A percentile compares a stretch with the other conserved stretches of the same genome.
Evolutionary conservation across 2,329 filamentous ascomycete species (phyloP).

Genomic region (Pyrenophora seminiperda): DNA sequence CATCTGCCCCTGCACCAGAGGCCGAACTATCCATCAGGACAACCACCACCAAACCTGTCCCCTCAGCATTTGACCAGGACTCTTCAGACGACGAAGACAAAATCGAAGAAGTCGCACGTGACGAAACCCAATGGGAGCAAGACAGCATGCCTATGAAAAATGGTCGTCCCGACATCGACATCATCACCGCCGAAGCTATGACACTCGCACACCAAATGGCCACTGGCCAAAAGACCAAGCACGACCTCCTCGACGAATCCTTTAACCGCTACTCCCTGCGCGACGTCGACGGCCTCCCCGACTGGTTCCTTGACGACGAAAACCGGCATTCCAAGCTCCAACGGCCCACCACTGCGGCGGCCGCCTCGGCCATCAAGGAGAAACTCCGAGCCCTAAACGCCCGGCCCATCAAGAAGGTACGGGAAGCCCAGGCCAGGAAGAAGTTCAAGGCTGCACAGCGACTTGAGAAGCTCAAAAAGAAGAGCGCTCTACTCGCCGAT

Average conservation of each 20-base stretch:
- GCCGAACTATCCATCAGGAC: slow-evolving; percentile 22
- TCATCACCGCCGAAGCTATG: background rate
- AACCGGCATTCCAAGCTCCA: slow-evolving; percentile 78
- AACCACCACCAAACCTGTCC: slow-evolving; percentile 25
- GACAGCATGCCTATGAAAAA: slow-evolving; percentile 67
- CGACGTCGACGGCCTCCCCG: slow-evolving; percentile 87
- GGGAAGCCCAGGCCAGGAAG: slow-evolving; percentile 94
- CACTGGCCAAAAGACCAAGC: slow-evolving; percentile 77
- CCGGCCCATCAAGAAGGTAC: slow-evolving; percentile 97
- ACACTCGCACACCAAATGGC: slow-evolving; percentile 65
- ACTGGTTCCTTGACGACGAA: slow-evolving; percentile 98
- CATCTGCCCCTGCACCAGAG: slow-evolving; percentile 17
- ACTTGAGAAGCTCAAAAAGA: slow-evolving; percentile 95
- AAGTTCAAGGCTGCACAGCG: slow-evolving; percentile 92
- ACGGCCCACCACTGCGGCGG: slow-evolving; percentile 89
- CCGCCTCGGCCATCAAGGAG: slow-evolving; percentile 89
- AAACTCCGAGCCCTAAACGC: slow-evolving; percentile 92
- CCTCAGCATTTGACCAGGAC: slow-evolving; percentile 38
- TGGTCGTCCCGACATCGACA: slow-evolving; percentile 52
- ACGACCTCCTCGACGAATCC: slow-evolving; percentile 84
- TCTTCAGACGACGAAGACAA: slow-evolving; percentile 50
- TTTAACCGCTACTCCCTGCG: slow-evolving; percentile 94
- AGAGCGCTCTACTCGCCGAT: slow-evolving; percentile 85
- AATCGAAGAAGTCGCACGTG: slow-evolving; percentile 67
- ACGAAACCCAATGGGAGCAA: slow-evolving; percentile 68